Evolutionary conservation across 2,329 filamentous ascomycete species (phyloP), one percentile per base, ranked within the genome.

Genomic region (Epichloe glyceriae): DNA sequence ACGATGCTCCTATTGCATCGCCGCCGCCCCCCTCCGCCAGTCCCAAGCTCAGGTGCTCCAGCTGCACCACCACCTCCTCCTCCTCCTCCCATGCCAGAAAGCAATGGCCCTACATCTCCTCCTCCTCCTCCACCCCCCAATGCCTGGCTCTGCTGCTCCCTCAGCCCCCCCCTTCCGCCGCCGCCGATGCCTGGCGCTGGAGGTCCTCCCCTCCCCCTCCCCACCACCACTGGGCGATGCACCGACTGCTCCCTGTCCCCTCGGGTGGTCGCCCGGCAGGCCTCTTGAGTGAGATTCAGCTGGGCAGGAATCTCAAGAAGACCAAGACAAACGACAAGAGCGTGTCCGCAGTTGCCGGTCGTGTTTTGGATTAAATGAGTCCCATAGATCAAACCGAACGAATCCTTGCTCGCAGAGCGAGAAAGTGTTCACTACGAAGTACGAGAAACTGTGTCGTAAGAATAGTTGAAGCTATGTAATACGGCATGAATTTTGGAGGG

Each of bases 311-410:
- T 3, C 71, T 98, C 63, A 89, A 78, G 73, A 97, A 97, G 75
- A 88, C 89, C 22, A 73, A 84, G 65, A 97, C 93, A 1, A 90
- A 88, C 67, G 93, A 98, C 67, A 83, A 83, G 66, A 96, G 90
- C 67, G 68, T 60, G 46, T 78, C 87, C 48, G 67, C 82, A 49
- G 74, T 83, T 52, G 86, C 88, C 20, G 91, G 91, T n/a, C 79
- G 82, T 54, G 90, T 96, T 53, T 66, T 81, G 65, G 72, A 71
- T 54, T 79, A 69, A 64, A 30, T 10, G 30, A 30, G 1, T 30
- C 30, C 8, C 30, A 30, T 30, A 1, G 30, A 30, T 11, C 3
- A 30, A 30, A 30, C 1, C 30, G 10, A 30, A 30, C 1, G 30
- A 30, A 30, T 10, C 0, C 1, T 4, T 30, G 10, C 30, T 11